These are phyloP conservation scores for Backusella morwellensis DNA, from an alignment of 192 early-diverging fungal species.

Conservation along the genomic window DNA sequence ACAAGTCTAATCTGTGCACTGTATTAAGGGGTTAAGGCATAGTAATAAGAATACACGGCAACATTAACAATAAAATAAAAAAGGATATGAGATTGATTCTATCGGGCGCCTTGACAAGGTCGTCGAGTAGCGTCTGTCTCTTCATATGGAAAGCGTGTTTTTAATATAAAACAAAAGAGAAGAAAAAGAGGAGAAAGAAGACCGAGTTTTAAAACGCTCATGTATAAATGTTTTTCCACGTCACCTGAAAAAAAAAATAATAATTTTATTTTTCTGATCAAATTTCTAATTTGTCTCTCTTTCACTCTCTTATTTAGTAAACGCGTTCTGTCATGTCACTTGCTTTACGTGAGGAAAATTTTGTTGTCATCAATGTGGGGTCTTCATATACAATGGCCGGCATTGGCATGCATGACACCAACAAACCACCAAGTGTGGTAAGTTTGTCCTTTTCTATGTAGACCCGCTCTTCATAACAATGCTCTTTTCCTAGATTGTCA, in stretches of 20 bases:
- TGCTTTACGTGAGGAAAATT: slow-evolving; percentile 70
- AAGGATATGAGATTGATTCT: slow-evolving; percentile 22
- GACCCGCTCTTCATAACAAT: background rate
- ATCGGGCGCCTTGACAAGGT: slow-evolving; percentile 9
- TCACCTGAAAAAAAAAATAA: background rate
- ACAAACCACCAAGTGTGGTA: slow-evolving; percentile 66
- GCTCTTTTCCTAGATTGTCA: slow-evolving; percentile 19
- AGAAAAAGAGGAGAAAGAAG: background rate
- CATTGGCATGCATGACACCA: slow-evolving; percentile 72
- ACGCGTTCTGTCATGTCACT: slow-evolving; percentile 38
- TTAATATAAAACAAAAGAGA: background rate
- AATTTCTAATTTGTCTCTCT: background rate
- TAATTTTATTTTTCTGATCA: background rate
- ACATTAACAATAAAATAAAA: background rate
- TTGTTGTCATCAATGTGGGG: slow-evolving; percentile 87
- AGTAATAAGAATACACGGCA: background rate
- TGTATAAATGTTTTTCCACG: background rate
- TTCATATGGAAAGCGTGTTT: background rate
- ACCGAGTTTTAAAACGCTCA: background rate
- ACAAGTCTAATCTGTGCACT: background rate
- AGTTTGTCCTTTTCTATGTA: background rate
- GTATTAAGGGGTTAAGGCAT: slow-evolving; percentile 8
- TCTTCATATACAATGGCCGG: slow-evolving; percentile 76
- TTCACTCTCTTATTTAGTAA: background rate
- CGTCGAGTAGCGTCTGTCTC: background rate